Evolutionary conservation across 2,329 filamentous ascomycete genomes (phyloP).

Genomic region (Coniochaeta sp.): DNA sequence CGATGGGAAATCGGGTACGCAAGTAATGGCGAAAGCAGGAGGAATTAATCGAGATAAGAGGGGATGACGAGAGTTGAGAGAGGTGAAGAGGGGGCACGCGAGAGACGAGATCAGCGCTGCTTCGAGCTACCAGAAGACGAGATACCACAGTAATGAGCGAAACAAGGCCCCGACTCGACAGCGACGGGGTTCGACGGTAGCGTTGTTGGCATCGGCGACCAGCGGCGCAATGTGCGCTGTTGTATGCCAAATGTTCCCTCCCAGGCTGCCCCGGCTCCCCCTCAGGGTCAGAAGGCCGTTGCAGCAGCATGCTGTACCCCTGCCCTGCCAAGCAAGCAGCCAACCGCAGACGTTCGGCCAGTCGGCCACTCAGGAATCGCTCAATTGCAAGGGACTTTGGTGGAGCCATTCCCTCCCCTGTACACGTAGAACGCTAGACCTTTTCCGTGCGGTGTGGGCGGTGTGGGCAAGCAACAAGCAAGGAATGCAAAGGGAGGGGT

Average conservation of each 20-base stretch:
- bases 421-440: neutral
- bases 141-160: neutral
- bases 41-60: neutral
- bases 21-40: neutral
- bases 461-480: neutral
- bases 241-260: neutral
- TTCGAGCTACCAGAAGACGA: no score
- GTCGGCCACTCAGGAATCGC: neutral
- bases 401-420: neutral
- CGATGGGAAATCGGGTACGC: neutral
- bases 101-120: neutral
- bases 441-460: neutral
- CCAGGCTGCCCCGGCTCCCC: no score
- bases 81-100: neutral
- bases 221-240: no score
- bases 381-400: neutral
- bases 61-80: neutral
- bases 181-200: neutral
- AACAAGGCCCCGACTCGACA: neutral
- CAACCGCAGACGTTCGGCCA: neutral
- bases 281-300: neutral
- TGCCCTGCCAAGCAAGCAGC: neutral
- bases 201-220: neutral
- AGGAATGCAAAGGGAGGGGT: slow-evolving; percentile 1
- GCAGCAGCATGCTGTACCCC: neutral